These are phyloP conservation scores for Blastobotrys illinoisensis DNA, from an alignment of 1,139 yeast species.

Conservation along the genomic window DNA sequence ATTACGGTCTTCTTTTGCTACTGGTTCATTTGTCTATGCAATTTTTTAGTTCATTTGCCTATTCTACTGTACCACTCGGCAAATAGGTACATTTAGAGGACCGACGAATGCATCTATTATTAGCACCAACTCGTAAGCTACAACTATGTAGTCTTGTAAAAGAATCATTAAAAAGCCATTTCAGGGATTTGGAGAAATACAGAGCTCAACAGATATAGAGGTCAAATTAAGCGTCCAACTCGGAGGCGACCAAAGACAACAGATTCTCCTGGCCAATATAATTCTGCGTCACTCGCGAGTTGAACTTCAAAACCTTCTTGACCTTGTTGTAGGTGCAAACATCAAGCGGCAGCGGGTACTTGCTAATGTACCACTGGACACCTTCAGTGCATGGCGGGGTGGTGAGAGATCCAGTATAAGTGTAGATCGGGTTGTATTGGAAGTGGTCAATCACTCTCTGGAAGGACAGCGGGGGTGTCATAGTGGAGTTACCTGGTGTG, in stretches of 20 bases:
- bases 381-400: conserved; percentile 12
- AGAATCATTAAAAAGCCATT: too few relatives aligned
- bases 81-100: too few relatives aligned
- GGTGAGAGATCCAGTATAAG: conserved; percentile 9
- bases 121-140: too few relatives aligned
- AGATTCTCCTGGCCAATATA: background rate
- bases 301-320: conserved; percentile 5
- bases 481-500: conserved; percentile 1
- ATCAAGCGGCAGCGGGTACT: conserved; percentile 2
- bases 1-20: too few relatives aligned
- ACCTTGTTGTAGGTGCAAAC: conserved; percentile 2
- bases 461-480: conserved; percentile 4
- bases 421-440: background rate
- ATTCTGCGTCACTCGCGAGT: conserved; percentile 9
- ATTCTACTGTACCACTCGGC: too few relatives aligned
- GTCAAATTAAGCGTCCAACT: conserved; percentile 1
- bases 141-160: too few relatives aligned
- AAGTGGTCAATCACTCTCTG: conserved; percentile 1
- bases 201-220: too few relatives aligned
- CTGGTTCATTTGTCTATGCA: too few relatives aligned
- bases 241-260: background rate
- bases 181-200: too few relatives aligned
- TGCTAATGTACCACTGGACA: conserved; percentile 7
- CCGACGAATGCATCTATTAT: too few relatives aligned
- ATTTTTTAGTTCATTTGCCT: too few relatives aligned